Evolutionary conservation across 441 rosid genomes (phyloP).

Genomic region (Arabidopsis lyrata): DNA sequence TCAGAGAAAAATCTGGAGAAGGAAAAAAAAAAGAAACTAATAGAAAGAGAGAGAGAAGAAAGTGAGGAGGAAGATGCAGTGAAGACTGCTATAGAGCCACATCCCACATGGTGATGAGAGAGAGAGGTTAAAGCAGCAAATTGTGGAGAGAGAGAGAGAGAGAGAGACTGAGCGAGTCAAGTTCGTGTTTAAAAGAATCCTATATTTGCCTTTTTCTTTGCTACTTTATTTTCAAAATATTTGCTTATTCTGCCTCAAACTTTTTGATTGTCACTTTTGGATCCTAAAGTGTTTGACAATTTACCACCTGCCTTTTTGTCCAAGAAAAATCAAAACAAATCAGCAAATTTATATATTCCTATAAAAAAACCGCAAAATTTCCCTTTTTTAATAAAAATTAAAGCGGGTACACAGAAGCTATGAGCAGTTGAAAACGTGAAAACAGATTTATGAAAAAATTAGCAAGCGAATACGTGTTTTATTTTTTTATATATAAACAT

Average conservation of each 20-base stretch:
- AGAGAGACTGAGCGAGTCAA: slow-evolving; percentile 47
- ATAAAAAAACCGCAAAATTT: too few species aligned
- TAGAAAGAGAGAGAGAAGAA: slow-evolving; percentile 39
- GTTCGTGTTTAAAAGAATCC: slow-evolving; percentile 45
- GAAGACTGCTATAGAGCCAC: slow-evolving; percentile 50
- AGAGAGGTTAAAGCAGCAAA: slow-evolving; percentile 45
- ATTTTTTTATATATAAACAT: too few species aligned
- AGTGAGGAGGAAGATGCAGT: slow-evolving; percentile 54
- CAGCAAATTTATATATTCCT: not conserved
- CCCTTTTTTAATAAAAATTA: too few species aligned
- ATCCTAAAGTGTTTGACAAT: slow-evolving; percentile 6
- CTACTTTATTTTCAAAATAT: slow-evolving; percentile 27
- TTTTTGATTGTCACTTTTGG: slow-evolving; percentile 4
- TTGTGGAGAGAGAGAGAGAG: slow-evolving; percentile 32
- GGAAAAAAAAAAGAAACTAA: slow-evolving; percentile 11
- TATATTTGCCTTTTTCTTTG: slow-evolving; percentile 21
- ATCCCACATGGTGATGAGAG: slow-evolving; percentile 44
- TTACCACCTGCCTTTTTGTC: not conserved
- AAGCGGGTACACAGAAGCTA: too few species aligned
- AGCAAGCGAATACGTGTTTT: too few species aligned
- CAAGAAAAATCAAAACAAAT: not conserved
- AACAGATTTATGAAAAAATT: too few species aligned
- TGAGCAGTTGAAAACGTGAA: too few species aligned
- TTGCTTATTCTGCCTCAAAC: slow-evolving; percentile 18
- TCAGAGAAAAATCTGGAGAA: slow-evolving; percentile 39